Percentiles rank a stretch among this genome's conserved stretches.
Conservation (phyloP, 179 eudicot genomes). For the Patellifolia procumbens region DNA sequence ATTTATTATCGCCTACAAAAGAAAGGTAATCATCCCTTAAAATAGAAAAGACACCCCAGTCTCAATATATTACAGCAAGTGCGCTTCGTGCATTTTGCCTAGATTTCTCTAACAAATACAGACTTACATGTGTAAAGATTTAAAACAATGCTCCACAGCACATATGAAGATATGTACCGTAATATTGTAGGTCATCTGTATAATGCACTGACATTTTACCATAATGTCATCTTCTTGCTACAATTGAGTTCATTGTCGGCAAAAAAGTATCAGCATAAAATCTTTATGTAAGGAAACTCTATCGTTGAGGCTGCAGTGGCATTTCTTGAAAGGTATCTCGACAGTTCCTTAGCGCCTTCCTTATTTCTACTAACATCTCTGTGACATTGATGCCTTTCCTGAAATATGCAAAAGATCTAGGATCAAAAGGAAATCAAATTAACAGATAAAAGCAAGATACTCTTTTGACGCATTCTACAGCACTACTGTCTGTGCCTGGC, state of each 20-base stretch:
- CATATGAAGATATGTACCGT: conserved; percentile 13
- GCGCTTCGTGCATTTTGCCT: no score
- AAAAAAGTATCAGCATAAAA: background rate
- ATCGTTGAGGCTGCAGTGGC: conserved; percentile 1
- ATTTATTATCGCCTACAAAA: no score
- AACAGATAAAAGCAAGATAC: conserved; percentile 2
- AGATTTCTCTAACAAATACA: background rate
- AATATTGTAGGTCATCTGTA: conserved; percentile 5
- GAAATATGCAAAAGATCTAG: conserved; percentile 22
- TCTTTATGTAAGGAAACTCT: conserved; percentile 20
- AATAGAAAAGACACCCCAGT: no score
- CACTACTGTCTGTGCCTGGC: background rate
- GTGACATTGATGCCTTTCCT: conserved; percentile 68
- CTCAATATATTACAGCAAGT: no score
- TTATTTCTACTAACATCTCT: conserved; percentile 65
- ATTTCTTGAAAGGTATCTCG: conserved; percentile 32
- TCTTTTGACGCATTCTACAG: background rate
- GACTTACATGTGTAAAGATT: background rate
- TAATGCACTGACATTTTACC: conserved; percentile 5
- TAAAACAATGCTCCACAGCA: background rate
- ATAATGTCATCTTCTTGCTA: background rate
- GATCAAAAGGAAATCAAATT: conserved; percentile 7
- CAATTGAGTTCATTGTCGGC: conserved; percentile 14
- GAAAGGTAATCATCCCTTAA: no score
- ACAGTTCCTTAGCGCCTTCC: conserved; percentile 65